Evolutionary conservation across 495 filamentous ascomycete genomes (phyloP).

Genomic region (Xeromyces bisporus): DNA sequence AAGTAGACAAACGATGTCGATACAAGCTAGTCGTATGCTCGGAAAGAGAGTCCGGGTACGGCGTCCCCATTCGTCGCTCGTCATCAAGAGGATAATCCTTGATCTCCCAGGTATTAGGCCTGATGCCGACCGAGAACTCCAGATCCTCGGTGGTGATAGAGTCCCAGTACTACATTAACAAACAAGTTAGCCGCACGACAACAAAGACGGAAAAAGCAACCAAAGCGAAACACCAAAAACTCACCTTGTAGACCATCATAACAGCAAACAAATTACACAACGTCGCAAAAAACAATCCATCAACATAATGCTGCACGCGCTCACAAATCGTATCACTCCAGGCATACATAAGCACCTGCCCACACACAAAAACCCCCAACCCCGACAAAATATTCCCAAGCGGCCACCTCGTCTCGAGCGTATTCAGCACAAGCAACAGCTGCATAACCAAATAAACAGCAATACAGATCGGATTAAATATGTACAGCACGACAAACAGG

Average conservation of each 20-base stretch:
- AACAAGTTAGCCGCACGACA: constrained; percentile 2
- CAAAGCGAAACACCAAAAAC: constrained; percentile 4
- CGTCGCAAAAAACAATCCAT: constrained; percentile 89
- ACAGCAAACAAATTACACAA: constrained; percentile 86
- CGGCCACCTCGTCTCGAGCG: constrained; percentile 89
- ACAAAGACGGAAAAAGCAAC: constrained; percentile 1
- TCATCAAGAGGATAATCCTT: constrained; percentile 89
- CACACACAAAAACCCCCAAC: constrained; percentile 76
- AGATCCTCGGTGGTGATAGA: constrained; percentile 97
- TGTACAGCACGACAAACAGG: constrained; percentile 82
- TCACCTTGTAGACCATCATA: constrained; percentile 99
- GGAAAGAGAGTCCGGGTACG: constrained; percentile 51
- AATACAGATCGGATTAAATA: constrained; percentile 76
- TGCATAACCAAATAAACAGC: constrained; percentile 79
- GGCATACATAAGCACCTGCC: constrained; percentile 84
- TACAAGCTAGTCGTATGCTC: constrained; percentile 45
- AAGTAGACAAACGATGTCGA: constrained; percentile 29
- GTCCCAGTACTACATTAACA: constrained; percentile 73
- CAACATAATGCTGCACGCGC: constrained; percentile 76
- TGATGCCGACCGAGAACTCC: constrained; percentile 90
- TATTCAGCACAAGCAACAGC: constrained; percentile 71
- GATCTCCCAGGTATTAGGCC: constrained; percentile 95
- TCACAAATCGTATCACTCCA: constrained; percentile 77
- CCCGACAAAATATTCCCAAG: constrained; percentile 88
- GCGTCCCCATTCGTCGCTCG: constrained; percentile 57